Percentiles rank a stretch among this genome's conserved stretches.
Evolutionary conservation across 73 alveolate species (phyloP).

Genomic region (Effrenium voratum): DNA sequence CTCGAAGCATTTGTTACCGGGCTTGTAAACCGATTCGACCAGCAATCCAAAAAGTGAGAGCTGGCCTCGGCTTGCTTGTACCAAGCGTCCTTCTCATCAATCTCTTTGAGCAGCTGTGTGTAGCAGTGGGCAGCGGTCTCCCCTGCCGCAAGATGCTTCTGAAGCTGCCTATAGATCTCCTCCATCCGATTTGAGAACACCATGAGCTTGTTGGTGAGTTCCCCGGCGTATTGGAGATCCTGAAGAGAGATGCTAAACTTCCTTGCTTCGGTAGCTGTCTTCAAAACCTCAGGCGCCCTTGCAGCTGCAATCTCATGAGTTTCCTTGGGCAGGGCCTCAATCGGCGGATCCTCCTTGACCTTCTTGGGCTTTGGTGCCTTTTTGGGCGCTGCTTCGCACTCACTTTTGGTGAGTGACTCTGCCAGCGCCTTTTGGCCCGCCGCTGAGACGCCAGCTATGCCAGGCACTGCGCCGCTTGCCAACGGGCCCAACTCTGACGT

Average conservation of each 20-base stretch:
- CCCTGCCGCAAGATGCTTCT: too few species aligned
- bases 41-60: too few species aligned
- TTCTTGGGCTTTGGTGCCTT: neutral
- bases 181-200: neutral
- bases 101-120: neutral
- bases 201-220: neutral
- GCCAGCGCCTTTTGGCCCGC: neutral
- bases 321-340: neutral
- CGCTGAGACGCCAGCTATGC: neutral
- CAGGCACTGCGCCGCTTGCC: neutral
- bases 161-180: neutral
- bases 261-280: neutral
- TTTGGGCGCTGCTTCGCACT: neutral
- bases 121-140: neutral
- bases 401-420: neutral
- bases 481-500: neutral
- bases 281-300: neutral
- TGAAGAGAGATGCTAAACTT: neutral
- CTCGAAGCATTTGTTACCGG: too few species aligned
- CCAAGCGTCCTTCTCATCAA: neutral
- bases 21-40: too few species aligned
- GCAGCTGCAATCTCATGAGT: neutral
- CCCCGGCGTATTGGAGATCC: neutral
- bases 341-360: neutral
- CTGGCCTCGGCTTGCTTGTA: constrained; percentile 23